phyloP scores from a whole-genome alignment of 2,329 filamentous ascomycete species.

The Aspergillus sp. region DNA sequence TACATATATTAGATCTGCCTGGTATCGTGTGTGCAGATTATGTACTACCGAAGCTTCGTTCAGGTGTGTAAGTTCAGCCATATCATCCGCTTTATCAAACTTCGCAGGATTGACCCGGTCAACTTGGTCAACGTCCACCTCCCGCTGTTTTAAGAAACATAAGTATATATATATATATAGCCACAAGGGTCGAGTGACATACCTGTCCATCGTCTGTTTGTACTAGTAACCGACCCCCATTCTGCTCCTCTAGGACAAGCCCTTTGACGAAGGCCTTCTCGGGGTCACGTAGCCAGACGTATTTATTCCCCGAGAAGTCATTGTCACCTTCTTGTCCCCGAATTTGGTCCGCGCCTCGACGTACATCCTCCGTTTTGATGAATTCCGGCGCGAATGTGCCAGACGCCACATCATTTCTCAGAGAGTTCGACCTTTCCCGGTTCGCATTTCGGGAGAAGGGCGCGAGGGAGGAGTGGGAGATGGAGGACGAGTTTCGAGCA shows the following conservation, averaged over 20 bases:
- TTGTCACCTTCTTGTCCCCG: conserved; percentile 91
- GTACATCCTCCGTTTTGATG: conserved; percentile 82
- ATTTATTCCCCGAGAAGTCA: conserved; percentile 97
- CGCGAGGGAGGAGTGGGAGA: conserved; percentile 54
- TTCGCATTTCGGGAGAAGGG: conserved; percentile 40
- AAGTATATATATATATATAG: conserved; percentile 14
- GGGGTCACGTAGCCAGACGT: conserved; percentile 93
- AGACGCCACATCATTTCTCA: conserved; percentile 61
- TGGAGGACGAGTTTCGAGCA: conserved; percentile 65
- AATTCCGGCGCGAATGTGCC: conserved; percentile 95
- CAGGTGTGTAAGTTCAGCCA: conserved; percentile 96
- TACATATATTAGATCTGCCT: conserved; percentile 87
- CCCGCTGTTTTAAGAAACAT: conserved; percentile 63
- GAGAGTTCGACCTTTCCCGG: conserved; percentile 61
- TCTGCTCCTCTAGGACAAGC: conserved; percentile 82
- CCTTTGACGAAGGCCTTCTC: conserved; percentile 87
- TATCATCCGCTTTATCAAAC: conserved; percentile 98
- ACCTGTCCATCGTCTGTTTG: conserved; percentile 92
- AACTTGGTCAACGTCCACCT: conserved; percentile 80
- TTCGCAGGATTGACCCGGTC: conserved; percentile 99
- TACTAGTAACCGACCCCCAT: conserved; percentile 69
- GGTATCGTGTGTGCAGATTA: conserved; percentile 92
- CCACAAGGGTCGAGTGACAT: conserved; percentile 34
- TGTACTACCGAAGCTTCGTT: conserved; percentile 98
- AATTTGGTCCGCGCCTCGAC: conserved; percentile 55